Evolutionary conservation across 768 basidiomycete genomes (phyloP), one percentile per base, ranked within the genome.

Genomic region (Boletus edulis): DNA sequence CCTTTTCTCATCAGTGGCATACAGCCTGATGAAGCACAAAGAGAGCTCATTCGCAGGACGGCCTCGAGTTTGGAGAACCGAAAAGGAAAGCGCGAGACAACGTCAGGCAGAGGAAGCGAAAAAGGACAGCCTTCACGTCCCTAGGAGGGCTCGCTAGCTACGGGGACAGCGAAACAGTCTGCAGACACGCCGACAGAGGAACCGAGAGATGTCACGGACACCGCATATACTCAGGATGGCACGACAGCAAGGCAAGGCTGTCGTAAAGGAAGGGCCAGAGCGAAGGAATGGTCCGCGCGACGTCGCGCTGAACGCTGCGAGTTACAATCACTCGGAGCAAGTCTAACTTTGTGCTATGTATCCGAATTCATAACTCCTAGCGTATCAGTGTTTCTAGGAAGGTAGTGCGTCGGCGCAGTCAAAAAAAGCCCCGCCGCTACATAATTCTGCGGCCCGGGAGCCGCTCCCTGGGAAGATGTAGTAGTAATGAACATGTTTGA

Each of bases 11-110:
- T 47, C 24, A 17, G 41, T 39, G 24, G 29, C 13, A 9, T 46
- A 44, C 46, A 87, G 20, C 20, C 20, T 20, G 20, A 20, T 20
- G 20, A 20, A 17, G 22, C 72, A 0, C 83, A 87, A 60, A 75
- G 67, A 46, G 79, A 81, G 4, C 76, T 94, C 12, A 94, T 97
- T 84, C 70, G 74, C 12, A 81, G 86, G 49, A 95, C 93, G 0
- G 89, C 89, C 0, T 50, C 71, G 72, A 3, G 75, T 78, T 5
- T 96, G 92, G 93, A 71, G 71, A 29, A 62, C 71, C 2, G 70
- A 78, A 24, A 86, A 86, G 62, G 78, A 70, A 20, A 79, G 76
- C 46, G 76, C 72, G 6, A 75, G 73, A 22, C 22, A 22, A 22
- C 22, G 22, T 22, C 22, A 22, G 22, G 59, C 37, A 50, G 55